A percentile compares a stretch with the other conserved stretches of the same genome.
Conservation (phyloP, 1,139 yeast species). For the Lodderomyces margitis region DNA sequence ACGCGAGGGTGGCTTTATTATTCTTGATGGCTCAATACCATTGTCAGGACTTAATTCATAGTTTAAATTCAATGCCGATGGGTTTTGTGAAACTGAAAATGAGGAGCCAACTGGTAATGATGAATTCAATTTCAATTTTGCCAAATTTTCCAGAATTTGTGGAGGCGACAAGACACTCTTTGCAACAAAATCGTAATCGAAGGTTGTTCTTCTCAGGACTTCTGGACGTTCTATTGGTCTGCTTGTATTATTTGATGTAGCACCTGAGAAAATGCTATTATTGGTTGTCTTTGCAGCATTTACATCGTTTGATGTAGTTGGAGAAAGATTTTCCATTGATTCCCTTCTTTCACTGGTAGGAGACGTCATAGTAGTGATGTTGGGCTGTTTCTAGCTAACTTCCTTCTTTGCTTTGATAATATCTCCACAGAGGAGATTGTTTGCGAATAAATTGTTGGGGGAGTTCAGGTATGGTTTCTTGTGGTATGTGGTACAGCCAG, state of each 20-base stretch:
- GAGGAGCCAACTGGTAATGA: background rate
- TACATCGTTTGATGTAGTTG: constrained; percentile 1
- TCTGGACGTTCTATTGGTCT: background rate
- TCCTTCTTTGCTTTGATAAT: background rate
- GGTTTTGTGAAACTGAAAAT: constrained; percentile 6
- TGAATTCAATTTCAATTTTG: background rate
- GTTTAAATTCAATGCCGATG: constrained; percentile 10
- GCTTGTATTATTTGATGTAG: background rate
- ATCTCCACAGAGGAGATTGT: background rate
- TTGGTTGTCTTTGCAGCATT: background rate
- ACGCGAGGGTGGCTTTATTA: constrained; percentile 3
- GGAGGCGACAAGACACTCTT: background rate
- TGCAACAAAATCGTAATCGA: constrained; percentile 2
- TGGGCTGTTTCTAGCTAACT: background rate
- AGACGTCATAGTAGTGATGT: background rate
- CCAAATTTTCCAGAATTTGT: constrained; percentile 1
- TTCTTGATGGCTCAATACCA: background rate
- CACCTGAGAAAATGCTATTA: background rate
- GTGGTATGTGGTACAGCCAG: background rate
- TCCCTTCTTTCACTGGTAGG: background rate
- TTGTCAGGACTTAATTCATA: constrained; percentile 1
- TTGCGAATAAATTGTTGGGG: background rate
- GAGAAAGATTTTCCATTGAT: background rate
- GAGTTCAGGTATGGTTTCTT: no score
- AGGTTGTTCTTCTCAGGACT: constrained; percentile 1